Percentiles rank a stretch among this genome's conserved stretches.
These are phyloP conservation scores for Actinidia polygama DNA, from an alignment of 179 eudicot genomes.

Conservation along the genomic window DNA sequence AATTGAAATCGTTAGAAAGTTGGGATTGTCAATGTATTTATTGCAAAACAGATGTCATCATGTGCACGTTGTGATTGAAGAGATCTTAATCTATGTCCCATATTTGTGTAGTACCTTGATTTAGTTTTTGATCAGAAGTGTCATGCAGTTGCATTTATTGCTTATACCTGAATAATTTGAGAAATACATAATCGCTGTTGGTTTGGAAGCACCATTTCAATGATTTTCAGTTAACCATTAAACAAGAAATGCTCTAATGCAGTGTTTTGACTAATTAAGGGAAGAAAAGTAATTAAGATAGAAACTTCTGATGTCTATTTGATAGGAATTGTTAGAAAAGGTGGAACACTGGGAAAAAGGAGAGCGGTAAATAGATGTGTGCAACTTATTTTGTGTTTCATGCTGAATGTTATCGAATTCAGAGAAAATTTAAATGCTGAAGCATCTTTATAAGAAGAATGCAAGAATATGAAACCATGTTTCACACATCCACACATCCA, in stretches of 20 bases:
- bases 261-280: background rate
- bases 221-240: background rate
- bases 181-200: background rate
- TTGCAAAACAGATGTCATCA: background rate
- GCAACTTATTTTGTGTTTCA: too few relatives aligned
- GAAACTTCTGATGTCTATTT: constrained; percentile 3
- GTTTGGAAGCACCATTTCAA: background rate
- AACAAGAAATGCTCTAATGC: background rate
- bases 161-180: too few relatives aligned
- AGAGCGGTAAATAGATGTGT: background rate
- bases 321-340: background rate
- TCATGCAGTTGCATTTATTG: too few relatives aligned
- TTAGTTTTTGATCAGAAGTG: background rate
- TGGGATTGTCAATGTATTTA: background rate
- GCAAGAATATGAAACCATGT: background rate
- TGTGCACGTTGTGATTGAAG: background rate
- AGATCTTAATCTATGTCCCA: background rate
- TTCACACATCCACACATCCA: background rate
- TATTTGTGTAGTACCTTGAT: background rate
- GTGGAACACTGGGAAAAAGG: background rate
- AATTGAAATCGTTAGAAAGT: background rate
- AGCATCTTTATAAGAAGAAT: background rate
- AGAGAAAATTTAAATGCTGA: background rate
- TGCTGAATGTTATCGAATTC: background rate
- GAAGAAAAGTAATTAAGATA: background rate